A percentile compares a stretch with the other conserved stretches of the same genome.
These are phyloP conservation scores for Saposhnikovia divaricata DNA, from an alignment of 129 eudicot genomes.

Conservation along the genomic window DNA sequence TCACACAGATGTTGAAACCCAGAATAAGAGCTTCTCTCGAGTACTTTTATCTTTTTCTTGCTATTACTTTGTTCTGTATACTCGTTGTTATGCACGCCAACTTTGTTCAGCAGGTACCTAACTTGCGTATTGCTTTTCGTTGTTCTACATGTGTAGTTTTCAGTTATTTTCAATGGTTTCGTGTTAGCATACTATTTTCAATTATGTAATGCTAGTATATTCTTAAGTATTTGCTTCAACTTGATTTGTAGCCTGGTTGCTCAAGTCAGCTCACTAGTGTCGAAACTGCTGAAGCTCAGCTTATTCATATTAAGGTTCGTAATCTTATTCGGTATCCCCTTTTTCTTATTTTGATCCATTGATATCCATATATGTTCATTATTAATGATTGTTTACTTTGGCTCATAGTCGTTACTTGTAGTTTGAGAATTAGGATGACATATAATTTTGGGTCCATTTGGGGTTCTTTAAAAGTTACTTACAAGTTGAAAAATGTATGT, in stretches of 20 bases:
- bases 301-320: constrained; percentile 78
- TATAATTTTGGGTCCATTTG: too few relatives aligned
- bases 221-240: background rate
- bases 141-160: background rate
- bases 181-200: background rate
- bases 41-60: constrained; percentile 64
- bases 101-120: constrained; percentile 77
- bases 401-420: background rate
- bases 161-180: background rate
- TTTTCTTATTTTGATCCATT: background rate
- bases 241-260: constrained; percentile 70
- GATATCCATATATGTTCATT: background rate
- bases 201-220: background rate
- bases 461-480: too few relatives aligned
- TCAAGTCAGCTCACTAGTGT: constrained; percentile 77
- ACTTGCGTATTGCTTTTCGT: background rate
- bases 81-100: constrained; percentile 99
- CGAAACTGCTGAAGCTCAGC: constrained; percentile 63
- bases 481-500: too few relatives aligned
- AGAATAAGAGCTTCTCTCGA: constrained; percentile 67
- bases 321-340: background rate
- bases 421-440: background rate
- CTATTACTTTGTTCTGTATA: constrained; percentile 74
- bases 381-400: background rate
- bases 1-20: constrained; percentile 74